Conservation (phyloP, 2,329 filamentous ascomycete species). For the Clonostachys byssicola region DNA sequence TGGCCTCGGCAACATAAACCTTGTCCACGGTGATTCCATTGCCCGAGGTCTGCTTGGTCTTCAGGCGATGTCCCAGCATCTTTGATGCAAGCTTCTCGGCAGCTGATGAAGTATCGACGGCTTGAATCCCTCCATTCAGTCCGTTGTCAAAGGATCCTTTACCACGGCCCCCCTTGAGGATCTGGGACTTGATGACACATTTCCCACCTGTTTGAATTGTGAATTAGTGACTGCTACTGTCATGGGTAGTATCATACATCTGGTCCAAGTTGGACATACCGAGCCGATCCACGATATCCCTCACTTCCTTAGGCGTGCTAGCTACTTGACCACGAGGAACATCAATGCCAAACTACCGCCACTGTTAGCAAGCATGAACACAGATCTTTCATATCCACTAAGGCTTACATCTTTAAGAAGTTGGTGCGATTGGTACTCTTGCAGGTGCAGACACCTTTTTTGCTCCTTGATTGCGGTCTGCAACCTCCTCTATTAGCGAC, state of each 20-base stretch:
- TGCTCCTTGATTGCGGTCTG: too few relatives aligned
- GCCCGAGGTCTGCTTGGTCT: neutral
- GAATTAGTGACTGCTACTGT: neutral
- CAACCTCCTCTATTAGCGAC: too few relatives aligned
- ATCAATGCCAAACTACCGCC: neutral
- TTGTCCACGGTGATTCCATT: conserved; percentile 13
- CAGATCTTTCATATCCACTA: too few relatives aligned
- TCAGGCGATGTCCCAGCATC: neutral
- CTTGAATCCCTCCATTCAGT: conserved; percentile 8
- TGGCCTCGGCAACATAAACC: conserved; percentile 27
- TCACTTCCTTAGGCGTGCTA: conserved; percentile 10
- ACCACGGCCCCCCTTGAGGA: conserved; percentile 7
- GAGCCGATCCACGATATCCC: conserved; percentile 10
- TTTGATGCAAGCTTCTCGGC: neutral
- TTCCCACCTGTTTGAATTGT: conserved; percentile 11
- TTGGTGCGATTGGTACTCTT: conserved; percentile 18
- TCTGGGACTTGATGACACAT: conserved; percentile 18
- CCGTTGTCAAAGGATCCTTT: conserved; percentile 3
- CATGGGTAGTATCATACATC: neutral
- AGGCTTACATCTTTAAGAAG: conserved; percentile 17
- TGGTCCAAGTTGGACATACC: conserved; percentile 8
- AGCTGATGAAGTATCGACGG: neutral
- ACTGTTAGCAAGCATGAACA: neutral
- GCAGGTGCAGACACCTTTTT: conserved; percentile 13
- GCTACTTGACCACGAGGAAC: conserved; percentile 15